phyloP scores from a whole-genome alignment of 805 yeast species.

The Schwanniomyces pseudopolymorphus region DNA sequence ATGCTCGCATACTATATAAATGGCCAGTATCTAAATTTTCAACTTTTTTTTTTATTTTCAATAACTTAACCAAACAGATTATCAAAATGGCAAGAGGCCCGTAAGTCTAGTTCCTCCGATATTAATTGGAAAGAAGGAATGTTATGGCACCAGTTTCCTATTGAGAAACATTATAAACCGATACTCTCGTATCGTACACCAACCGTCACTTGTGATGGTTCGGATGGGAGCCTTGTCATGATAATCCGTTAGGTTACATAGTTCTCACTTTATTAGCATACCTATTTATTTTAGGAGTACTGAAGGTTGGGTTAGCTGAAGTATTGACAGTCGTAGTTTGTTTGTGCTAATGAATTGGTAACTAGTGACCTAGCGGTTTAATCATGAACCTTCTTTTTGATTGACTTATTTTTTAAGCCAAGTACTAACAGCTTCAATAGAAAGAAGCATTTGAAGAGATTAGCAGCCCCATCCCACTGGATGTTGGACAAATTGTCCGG shows the following conservation, averaged over 20 bases:
- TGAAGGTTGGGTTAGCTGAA: background rate
- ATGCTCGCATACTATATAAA: too few relatives aligned
- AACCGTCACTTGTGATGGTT: conserved; percentile 14
- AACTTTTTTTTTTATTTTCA: conserved; percentile 8
- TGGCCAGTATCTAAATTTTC: too few relatives aligned
- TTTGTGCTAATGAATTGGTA: background rate
- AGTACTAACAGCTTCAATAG: conserved; percentile 44
- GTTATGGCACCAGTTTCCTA: conserved; percentile 1
- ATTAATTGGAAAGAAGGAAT: background rate
- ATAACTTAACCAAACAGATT: conserved; percentile 17
- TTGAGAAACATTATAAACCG: conserved; percentile 3
- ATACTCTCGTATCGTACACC: conserved; percentile 15
- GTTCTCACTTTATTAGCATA: background rate
- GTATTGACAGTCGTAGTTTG: conserved; percentile 1
- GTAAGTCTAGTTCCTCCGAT: conserved; percentile 34
- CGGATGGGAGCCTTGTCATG: conserved; percentile 53
- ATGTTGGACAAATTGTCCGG: conserved; percentile 99
- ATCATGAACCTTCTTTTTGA: background rate
- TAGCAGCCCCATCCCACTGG: conserved; percentile 99
- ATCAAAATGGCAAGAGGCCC: conserved; percentile 56
- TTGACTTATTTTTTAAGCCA: background rate
- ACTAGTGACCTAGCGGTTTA: background rate
- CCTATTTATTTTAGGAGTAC: background rate
- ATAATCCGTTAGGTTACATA: conserved; percentile 26
- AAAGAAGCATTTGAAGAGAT: conserved; percentile 99